phyloP scores from a whole-genome alignment of 2,329 filamentous ascomycete species.

The Calonectria honghensis region DNA sequence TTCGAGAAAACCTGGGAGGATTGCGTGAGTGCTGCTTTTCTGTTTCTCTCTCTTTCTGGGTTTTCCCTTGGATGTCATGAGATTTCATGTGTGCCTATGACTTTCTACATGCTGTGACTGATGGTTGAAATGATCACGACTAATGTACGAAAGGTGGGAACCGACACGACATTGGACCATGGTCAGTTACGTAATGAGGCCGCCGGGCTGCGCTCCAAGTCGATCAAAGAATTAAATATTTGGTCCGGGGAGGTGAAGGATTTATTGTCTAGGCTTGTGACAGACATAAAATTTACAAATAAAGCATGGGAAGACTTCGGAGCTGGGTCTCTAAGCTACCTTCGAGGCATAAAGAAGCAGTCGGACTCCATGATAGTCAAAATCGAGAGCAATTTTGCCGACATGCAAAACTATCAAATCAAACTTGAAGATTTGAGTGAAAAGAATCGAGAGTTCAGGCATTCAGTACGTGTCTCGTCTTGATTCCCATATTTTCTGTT shows the following conservation, averaged over 20 bases:
- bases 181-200: not conserved
- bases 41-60: not conserved
- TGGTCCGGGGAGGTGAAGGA: not conserved
- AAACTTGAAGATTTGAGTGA: not conserved
- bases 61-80: not conserved
- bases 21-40: not conserved
- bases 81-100: not conserved
- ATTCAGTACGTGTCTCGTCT: not conserved
- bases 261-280: not conserved
- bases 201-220: not conserved
- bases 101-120: not conserved
- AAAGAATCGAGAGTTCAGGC: conserved; percentile 1
- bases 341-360: not conserved
- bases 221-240: not conserved
- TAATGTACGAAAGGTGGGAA: not conserved
- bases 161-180: not conserved
- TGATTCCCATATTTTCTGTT: not conserved
- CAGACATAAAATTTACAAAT: not conserved
- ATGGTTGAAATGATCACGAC: not conserved
- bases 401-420: not conserved
- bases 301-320: not conserved
- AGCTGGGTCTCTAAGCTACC: not conserved
- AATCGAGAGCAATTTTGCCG: not conserved
- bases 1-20: not conserved
- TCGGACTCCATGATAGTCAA: not conserved